Conservation (phyloP, 1,284 basidiomycete species). For the Schizopora paradoxa region DNA sequence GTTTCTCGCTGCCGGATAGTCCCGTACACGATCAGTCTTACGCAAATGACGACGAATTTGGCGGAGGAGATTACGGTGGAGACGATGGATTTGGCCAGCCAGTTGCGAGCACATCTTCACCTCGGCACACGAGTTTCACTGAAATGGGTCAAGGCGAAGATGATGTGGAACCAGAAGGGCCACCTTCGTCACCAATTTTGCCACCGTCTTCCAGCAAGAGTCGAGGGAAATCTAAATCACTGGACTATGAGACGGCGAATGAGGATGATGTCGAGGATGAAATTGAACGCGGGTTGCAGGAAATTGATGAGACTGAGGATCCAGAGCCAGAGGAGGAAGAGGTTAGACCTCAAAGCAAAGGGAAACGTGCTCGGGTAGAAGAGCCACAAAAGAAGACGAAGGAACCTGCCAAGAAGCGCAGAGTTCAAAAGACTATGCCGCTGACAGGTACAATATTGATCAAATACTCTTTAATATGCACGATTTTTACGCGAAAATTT, state of each 20-base stretch:
- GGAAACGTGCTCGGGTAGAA: slow-evolving; percentile 15
- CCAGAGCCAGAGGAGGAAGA: slow-evolving; percentile 32
- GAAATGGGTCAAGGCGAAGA: slow-evolving; percentile 36
- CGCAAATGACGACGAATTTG: slow-evolving; percentile 6
- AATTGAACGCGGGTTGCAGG: slow-evolving; percentile 44
- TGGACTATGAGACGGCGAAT: slow-evolving; percentile 22
- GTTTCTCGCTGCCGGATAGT: slow-evolving; percentile 26
- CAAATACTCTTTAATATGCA: too few relatives aligned
- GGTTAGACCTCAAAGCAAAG: slow-evolving; percentile 16
- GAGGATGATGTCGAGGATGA: slow-evolving; percentile 49
- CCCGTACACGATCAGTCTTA: slow-evolving; percentile 13
- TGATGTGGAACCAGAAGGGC: slow-evolving; percentile 21
- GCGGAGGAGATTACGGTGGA: background rate
- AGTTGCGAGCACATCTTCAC: slow-evolving; percentile 10
- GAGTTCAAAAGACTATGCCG: slow-evolving; percentile 5
- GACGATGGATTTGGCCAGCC: slow-evolving; percentile 21
- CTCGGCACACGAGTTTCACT: slow-evolving; percentile 36
- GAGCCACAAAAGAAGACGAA: slow-evolving; percentile 8
- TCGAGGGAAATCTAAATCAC: slow-evolving; percentile 31
- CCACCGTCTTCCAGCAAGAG: slow-evolving; percentile 19
- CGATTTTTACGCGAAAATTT: background rate
- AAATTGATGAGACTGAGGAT: slow-evolving; percentile 30
- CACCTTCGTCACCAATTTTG: slow-evolving; percentile 23
- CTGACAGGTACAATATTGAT: slow-evolving; percentile 4
- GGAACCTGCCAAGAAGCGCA: slow-evolving; percentile 13